Evolutionary conservation across 176 grass and related monocot species (phyloP).

Genomic region (Oryza meyeriana): DNA sequence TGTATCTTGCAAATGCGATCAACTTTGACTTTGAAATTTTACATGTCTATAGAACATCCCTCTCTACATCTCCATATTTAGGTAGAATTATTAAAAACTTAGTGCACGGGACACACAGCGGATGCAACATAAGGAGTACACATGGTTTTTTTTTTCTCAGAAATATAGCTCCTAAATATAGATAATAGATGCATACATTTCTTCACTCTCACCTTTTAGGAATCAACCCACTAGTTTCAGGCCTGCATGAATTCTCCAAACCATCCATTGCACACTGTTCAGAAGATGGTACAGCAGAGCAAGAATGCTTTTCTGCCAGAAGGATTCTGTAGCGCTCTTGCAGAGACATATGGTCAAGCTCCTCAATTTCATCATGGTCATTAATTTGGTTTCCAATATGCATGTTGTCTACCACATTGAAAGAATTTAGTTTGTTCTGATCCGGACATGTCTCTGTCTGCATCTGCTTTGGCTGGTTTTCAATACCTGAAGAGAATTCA

Average conservation of each 20-base stretch:
- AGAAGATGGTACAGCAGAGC: slow-evolving; percentile 4
- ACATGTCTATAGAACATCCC: neutral
- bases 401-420: neutral
- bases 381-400: neutral
- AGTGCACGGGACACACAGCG: neutral
- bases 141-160: neutral
- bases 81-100: neutral
- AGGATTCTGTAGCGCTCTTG: slow-evolving; percentile 42
- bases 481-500: slow-evolving; percentile 3
- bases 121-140: neutral
- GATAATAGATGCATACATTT: slow-evolving; percentile 5
- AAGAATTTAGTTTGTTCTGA: slow-evolving; percentile 4
- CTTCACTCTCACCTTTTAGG: slow-evolving; percentile 37
- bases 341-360: slow-evolving; percentile 49
- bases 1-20: neutral
- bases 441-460: slow-evolving; percentile 6
- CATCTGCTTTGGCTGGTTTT: neutral
- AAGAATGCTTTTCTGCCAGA: slow-evolving; percentile 19
- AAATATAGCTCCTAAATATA: slow-evolving; percentile 6
- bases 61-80: neutral
- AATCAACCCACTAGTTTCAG: slow-evolving; percentile 23
- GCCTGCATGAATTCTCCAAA: neutral
- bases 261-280: neutral
- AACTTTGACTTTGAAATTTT: neutral
- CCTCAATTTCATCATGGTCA: slow-evolving; percentile 13